These are phyloP conservation scores for Crucihimalaya himalaica DNA, from an alignment of 345 rosid genomes.

Conservation along the genomic window DNA sequence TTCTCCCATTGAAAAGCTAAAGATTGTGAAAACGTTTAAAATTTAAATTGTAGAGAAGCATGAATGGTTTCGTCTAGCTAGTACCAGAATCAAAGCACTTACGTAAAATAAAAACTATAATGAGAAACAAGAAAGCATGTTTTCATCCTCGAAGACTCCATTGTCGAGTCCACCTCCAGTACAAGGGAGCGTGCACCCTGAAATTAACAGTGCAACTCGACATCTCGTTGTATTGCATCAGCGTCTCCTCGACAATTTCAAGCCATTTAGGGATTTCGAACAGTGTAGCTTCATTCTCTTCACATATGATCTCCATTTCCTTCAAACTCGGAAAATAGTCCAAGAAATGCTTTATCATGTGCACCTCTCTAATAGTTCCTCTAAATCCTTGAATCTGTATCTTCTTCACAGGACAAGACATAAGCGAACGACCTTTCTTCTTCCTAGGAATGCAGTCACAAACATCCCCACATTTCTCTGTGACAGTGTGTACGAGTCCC, in stretches of 20 bases:
- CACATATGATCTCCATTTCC: slow-evolving; percentile 4
- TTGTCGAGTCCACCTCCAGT: background rate
- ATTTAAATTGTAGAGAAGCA: background rate
- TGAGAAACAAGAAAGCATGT: background rate
- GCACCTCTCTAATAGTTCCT: no score
- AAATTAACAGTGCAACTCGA: slow-evolving; percentile 13
- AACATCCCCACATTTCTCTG: slow-evolving; percentile 22
- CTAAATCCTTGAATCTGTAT: no score
- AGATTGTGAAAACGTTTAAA: background rate
- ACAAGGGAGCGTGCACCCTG: background rate
- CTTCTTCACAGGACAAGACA: slow-evolving; percentile 18
- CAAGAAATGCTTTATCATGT: no score
- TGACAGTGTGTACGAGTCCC: slow-evolving; percentile 20
- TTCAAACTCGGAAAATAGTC: no score
- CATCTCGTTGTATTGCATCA: slow-evolving; percentile 20
- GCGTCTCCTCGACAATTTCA: background rate
- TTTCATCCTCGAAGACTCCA: slow-evolving; percentile 11
- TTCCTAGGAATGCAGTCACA: slow-evolving; percentile 18
- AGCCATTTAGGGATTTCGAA: slow-evolving; percentile 17
- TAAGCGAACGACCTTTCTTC: slow-evolving; percentile 17
- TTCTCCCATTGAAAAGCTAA: background rate
- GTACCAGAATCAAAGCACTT: background rate
- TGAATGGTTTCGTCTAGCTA: background rate
- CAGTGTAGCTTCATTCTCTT: background rate
- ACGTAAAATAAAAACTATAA: background rate